Conservation (phyloP, 352 stramenopile genomes). For the Phytopythium oedochilum region DNA sequence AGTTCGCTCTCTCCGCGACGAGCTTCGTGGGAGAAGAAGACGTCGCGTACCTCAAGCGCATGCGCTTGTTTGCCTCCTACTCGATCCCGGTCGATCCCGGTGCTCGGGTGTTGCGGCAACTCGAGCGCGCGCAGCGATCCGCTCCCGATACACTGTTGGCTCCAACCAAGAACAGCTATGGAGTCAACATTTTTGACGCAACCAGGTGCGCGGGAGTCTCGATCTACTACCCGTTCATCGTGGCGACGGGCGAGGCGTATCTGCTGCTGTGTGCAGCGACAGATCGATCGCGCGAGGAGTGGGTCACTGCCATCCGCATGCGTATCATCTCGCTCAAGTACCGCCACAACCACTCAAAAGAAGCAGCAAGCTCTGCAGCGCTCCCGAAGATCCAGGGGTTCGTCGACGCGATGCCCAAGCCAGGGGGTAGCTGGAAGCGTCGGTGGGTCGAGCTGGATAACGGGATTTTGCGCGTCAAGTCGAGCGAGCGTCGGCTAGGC, state of each 20-base stretch:
- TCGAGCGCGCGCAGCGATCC: constrained; percentile 16
- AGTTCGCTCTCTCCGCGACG: constrained; percentile 52
- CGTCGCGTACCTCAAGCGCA: constrained; percentile 43
- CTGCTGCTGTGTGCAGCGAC: constrained; percentile 39
- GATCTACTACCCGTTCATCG: constrained; percentile 47
- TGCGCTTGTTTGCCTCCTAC: constrained; percentile 30
- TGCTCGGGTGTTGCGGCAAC: neutral
- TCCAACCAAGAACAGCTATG: neutral
- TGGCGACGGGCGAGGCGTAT: constrained; percentile 50
- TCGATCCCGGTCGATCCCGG: constrained; percentile 28
- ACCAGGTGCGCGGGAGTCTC: constrained; percentile 5
- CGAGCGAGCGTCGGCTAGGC: constrained; percentile 45
- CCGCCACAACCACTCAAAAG: constrained; percentile 25
- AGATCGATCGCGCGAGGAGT: constrained; percentile 46
- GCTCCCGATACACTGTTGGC: neutral
- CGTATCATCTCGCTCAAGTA: constrained; percentile 68
- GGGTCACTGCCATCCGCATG: constrained; percentile 57
- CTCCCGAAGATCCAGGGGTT: constrained; percentile 42
- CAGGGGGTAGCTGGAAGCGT: constrained; percentile 43
- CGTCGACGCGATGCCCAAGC: constrained; percentile 50
- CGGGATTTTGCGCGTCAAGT: constrained; percentile 61
- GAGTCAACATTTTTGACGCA: neutral
- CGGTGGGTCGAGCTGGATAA: constrained; percentile 63
- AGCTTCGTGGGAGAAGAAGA: constrained; percentile 56
- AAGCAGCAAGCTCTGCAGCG: neutral